Percentiles rank a stretch among this genome's conserved stretches.
Evolutionary conservation across 2,329 filamentous ascomycete species (phyloP).

Genomic region (Aspergillus novofumigatus): DNA sequence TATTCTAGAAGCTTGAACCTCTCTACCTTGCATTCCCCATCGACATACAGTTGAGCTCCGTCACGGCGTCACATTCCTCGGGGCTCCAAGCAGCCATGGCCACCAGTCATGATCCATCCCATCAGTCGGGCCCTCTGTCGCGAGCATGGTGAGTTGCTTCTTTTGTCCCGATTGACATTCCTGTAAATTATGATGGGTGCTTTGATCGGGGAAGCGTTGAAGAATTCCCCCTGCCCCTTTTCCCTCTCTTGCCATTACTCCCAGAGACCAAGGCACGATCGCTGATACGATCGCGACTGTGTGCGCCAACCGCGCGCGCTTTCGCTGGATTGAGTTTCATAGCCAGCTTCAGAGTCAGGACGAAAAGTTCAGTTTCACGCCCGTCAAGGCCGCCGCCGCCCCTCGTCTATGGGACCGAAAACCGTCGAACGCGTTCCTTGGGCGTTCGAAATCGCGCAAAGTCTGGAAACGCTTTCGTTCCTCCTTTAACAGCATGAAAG

Average conservation of each 20-base stretch:
- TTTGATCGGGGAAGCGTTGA: not conserved
- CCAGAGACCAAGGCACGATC: not conserved
- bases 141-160: slow-evolving; percentile 7
- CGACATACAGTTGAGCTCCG: not conserved
- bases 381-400: slow-evolving; percentile 30
- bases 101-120: slow-evolving; percentile 2
- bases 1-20: slow-evolving; percentile 2
- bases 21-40: not conserved
- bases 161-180: not conserved
- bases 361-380: slow-evolving; percentile 40
- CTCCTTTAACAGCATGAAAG: slow-evolving; percentile 32
- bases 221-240: not conserved
- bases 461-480: slow-evolving; percentile 44
- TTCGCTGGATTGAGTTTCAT: not conserved
- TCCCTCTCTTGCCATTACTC: not conserved
- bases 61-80: not conserved
- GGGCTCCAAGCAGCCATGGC: slow-evolving; percentile 8
- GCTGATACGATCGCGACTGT: not conserved
- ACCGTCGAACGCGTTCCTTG: slow-evolving; percentile 38
- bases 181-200: not conserved
- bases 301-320: not conserved
- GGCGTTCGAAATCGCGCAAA: slow-evolving; percentile 40
- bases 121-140: not conserved
- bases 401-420: slow-evolving; percentile 45
- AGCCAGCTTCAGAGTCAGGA: slow-evolving; percentile 13